Conservation (phyloP, 2,329 filamentous ascomycete species). For the Cercospora sp. region DNA sequence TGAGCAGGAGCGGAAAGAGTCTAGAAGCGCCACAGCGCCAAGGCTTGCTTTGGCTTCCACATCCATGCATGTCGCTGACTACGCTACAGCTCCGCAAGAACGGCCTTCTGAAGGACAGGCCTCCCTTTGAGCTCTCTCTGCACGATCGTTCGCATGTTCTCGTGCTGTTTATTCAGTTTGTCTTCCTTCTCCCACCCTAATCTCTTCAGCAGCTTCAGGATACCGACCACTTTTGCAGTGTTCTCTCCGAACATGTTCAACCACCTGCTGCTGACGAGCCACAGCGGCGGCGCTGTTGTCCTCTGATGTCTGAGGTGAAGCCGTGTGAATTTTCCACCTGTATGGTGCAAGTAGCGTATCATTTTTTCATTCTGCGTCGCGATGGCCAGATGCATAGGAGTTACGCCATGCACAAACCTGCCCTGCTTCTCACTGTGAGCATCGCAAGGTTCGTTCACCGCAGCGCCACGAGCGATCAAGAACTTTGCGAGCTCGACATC, state of each 20-base stretch:
- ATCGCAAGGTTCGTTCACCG: conserved; percentile 4
- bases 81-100: conserved; percentile 4
- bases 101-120: neutral
- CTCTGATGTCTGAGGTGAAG: neutral
- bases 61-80: neutral
- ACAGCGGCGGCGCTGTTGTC: conserved; percentile 7
- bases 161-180: neutral
- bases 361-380: conserved; percentile 1
- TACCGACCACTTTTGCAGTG: neutral
- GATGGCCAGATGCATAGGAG: conserved; percentile 9
- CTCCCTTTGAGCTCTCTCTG: neutral
- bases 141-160: neutral
- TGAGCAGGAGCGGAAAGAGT: neutral
- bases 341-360: neutral
- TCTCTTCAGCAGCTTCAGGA: neutral
- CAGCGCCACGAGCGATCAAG: neutral
- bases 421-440: neutral
- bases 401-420: conserved; percentile 3
- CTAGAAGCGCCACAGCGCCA: neutral
- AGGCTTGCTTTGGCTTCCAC: neutral
- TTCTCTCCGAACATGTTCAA: conserved; percentile 4
- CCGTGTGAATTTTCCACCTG: neutral
- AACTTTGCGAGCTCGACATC: conserved; percentile 3
- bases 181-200: neutral
- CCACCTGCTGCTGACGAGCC: conserved; percentile 5